These are phyloP conservation scores for Cucurbita ficifolia DNA, from an alignment of 306 rosid genomes.

Conservation along the genomic window DNA sequence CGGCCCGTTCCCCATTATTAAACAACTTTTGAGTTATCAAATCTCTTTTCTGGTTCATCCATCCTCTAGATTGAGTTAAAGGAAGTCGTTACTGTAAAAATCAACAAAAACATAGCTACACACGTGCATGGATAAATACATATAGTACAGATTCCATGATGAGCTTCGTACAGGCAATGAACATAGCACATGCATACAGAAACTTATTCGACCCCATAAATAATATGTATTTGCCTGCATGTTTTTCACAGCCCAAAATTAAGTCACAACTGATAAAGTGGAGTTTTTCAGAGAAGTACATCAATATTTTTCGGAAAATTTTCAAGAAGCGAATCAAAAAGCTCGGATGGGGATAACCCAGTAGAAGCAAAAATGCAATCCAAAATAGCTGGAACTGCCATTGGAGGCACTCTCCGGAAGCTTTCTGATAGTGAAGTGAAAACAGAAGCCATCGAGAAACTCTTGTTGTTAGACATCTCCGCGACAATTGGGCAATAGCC, in stretches of 20 bases:
- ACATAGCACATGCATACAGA: not conserved
- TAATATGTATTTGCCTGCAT: not conserved
- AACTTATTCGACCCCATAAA: too few relatives aligned
- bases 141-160: not conserved
- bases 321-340: conserved; percentile 44
- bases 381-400: conserved; percentile 53
- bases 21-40: not conserved
- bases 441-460: conserved; percentile 29
- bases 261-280: not conserved
- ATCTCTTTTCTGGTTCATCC: not conserved
- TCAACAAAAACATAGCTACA: not conserved
- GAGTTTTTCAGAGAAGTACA: conserved; percentile 26
- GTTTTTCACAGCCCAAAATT: not conserved
- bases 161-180: not conserved
- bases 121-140: not conserved
- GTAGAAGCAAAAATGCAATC: conserved; percentile 67
- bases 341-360: conserved; percentile 32
- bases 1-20: not conserved
- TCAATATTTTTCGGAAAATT: conserved; percentile 33
- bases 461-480: conserved; percentile 22
- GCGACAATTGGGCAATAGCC: not conserved
- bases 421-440: conserved; percentile 37
- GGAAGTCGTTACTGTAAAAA: not conserved
- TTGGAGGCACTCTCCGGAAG: conserved; percentile 46
- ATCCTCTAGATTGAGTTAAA: not conserved